Conservation (phyloP, 164 flowering plant genomes). For the Tetrastigma voinierianum region DNA sequence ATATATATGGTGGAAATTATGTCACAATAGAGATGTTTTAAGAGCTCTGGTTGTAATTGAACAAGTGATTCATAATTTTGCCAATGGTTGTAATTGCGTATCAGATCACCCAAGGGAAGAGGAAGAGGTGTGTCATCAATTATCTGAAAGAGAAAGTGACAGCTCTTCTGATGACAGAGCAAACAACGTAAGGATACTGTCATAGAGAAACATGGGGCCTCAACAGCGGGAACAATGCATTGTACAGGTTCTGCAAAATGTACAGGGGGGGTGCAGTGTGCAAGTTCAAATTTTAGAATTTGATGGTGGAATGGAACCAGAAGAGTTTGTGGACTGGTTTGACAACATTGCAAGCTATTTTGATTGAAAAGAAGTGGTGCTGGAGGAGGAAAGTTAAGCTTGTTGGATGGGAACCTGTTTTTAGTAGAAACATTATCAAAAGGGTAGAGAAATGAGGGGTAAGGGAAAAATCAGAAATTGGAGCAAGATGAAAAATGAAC, state of each 20-base stretch:
- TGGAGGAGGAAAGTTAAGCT: not conserved
- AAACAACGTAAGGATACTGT: not conserved
- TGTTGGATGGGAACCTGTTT: not conserved
- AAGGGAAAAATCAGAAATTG: not conserved
- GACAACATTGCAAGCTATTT: not conserved
- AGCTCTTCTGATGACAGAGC: not conserved
- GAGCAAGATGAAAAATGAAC: not conserved
- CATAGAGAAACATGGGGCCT: not conserved
- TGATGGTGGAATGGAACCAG: not conserved
- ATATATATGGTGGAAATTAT: too few species aligned
- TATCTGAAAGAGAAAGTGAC: not conserved
- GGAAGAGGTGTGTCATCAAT: not conserved
- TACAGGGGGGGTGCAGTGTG: slow-evolving; percentile 1
- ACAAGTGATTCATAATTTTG: too few species aligned
- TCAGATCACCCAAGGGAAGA: not conserved
- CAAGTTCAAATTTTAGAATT: not conserved
- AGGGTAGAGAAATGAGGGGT: not conserved
- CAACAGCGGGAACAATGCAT: not conserved
- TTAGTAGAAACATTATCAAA: not conserved
- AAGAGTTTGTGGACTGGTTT: not conserved
- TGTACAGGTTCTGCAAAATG: slow-evolving; percentile 1
- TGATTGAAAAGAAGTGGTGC: not conserved
- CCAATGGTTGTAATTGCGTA: too few species aligned
- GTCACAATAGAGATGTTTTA: too few species aligned
- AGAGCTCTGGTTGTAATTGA: too few species aligned